These are phyloP conservation scores for Chimonanthus salicifolius DNA, from an alignment of 164 flowering plant species.

Conservation along the genomic window DNA sequence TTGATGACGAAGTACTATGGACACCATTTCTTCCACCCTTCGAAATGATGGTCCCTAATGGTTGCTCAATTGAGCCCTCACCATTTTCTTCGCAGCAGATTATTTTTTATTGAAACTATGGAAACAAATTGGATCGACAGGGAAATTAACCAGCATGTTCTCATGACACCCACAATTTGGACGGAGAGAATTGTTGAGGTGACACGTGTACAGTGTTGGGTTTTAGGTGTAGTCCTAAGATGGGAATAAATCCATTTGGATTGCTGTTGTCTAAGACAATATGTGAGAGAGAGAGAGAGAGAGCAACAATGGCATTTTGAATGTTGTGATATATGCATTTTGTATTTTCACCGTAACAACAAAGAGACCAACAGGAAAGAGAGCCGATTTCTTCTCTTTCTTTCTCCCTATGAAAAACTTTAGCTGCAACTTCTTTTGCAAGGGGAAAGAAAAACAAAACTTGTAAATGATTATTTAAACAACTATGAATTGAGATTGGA, in stretches of 20 bases:
- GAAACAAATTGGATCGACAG: not conserved
- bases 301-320: not conserved
- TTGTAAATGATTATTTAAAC: not conserved
- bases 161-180: not conserved
- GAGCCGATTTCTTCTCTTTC: not conserved
- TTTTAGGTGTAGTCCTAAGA: too few relatives aligned
- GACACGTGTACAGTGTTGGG: not conserved
- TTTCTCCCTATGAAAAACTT: not conserved
- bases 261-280: not conserved
- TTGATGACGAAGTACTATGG: too few relatives aligned
- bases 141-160: not conserved
- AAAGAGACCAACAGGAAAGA: not conserved
- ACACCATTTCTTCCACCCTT: too few relatives aligned
- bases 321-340: not conserved
- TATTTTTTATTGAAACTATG: not conserved
- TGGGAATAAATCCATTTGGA: not conserved
- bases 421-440: not conserved
- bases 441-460: not conserved
- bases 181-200: not conserved
- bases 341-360: not conserved
- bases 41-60: too few relatives aligned
- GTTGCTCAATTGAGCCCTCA: too few relatives aligned
- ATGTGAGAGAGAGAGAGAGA: not conserved
- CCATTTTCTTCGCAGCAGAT: too few relatives aligned
- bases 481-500: constrained; percentile 1